These are phyloP conservation scores for Adansonia digitata DNA, from an alignment of 345 rosid genomes.

Conservation along the genomic window DNA sequence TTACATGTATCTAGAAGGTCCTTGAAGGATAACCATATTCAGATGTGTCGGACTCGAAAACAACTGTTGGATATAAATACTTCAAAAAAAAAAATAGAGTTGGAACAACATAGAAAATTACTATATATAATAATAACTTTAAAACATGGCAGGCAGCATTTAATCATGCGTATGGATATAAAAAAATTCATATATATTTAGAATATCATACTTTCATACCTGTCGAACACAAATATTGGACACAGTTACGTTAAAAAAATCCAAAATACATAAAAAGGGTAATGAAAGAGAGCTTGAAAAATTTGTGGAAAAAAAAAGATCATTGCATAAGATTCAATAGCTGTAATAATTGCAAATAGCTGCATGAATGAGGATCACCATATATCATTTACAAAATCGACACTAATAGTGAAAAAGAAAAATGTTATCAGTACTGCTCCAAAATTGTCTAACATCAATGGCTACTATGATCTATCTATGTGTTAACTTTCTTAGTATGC, in stretches of 20 bases:
- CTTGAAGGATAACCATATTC: too few relatives aligned
- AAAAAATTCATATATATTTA: too few relatives aligned
- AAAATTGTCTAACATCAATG: background rate
- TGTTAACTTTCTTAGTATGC: constrained; percentile 25
- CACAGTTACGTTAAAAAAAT: background rate
- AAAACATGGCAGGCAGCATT: too few relatives aligned
- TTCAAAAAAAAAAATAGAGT: too few relatives aligned
- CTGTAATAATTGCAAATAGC: background rate
- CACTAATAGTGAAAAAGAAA: background rate
- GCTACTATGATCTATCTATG: background rate
- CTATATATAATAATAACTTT: too few relatives aligned
- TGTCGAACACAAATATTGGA: background rate
- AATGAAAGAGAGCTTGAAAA: background rate
- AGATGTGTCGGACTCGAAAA: too few relatives aligned
- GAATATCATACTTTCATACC: too few relatives aligned
- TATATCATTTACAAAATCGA: constrained; percentile 9
- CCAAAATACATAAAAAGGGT: background rate
- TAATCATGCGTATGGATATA: too few relatives aligned
- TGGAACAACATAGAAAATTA: too few relatives aligned
- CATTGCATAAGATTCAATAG: background rate
- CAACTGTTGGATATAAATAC: too few relatives aligned
- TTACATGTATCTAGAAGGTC: too few relatives aligned
- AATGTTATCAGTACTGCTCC: background rate
- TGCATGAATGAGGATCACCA: background rate
- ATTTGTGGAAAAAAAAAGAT: background rate